A percentile compares a stretch with the other conserved stretches of the same genome.
Evolutionary conservation across 2,329 filamentous ascomycete species (phyloP).

Genomic region (Drechslerella coelobrocha): DNA sequence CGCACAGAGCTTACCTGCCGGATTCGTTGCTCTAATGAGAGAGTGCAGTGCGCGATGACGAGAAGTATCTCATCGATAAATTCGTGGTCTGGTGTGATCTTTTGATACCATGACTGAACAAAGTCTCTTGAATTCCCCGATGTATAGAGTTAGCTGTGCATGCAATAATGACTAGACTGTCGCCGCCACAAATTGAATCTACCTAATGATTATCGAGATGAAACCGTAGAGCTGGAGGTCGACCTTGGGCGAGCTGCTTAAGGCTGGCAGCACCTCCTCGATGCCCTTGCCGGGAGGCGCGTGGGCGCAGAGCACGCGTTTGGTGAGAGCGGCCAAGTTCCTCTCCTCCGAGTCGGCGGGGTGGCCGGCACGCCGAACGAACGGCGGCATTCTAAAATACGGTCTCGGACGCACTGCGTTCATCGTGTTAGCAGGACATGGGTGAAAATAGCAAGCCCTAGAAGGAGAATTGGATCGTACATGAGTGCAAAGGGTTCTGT

Average conservation of each 20-base stretch:
- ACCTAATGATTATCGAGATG: constrained; percentile 77
- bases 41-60: constrained; percentile 89
- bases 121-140: constrained; percentile 69
- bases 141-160: neutral
- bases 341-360: constrained; percentile 75
- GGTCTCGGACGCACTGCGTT: constrained; percentile 44
- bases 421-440: constrained; percentile 16
- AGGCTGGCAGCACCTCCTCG: constrained; percentile 81
- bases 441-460: neutral
- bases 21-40: constrained; percentile 83
- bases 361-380: constrained; percentile 56
- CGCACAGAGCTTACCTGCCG: constrained; percentile 65
- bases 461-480: neutral
- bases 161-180: neutral
- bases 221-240: constrained; percentile 93
- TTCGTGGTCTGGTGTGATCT: constrained; percentile 85
- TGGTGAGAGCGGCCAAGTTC: constrained; percentile 75
- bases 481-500: too few species aligned
- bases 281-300: constrained; percentile 70
- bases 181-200: too few species aligned
- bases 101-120: constrained; percentile 89
- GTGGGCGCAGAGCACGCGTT: constrained; percentile 81
- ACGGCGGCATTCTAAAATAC: constrained; percentile 39
- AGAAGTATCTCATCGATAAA: constrained; percentile 89
- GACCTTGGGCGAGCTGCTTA: constrained; percentile 93